Evolutionary conservation across 768 basidiomycete genomes (phyloP).

Genomic region (Trametes meyenii): DNA sequence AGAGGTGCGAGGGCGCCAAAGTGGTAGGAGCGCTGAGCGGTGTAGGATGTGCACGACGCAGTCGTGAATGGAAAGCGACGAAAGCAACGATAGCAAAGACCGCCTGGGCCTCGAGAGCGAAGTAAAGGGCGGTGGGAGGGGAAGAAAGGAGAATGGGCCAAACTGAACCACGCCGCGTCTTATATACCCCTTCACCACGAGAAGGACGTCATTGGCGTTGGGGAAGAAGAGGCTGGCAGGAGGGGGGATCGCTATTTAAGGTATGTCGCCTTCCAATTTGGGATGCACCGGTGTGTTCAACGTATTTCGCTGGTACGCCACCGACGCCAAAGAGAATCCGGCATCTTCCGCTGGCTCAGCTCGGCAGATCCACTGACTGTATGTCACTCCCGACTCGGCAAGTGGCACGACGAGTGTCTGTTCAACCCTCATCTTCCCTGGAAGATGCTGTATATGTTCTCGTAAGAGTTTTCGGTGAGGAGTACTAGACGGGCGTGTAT

Average conservation of each 20-base stretch:
- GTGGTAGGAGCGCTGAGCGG: slow-evolving; percentile 27
- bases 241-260: neutral
- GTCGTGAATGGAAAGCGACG: slow-evolving; percentile 29
- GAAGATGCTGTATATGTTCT: no score
- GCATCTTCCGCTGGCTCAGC: no score
- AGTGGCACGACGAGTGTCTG: no score
- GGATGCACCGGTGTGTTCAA: neutral
- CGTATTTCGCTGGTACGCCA: no score
- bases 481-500: no score
- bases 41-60: slow-evolving; percentile 25
- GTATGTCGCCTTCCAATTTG: slow-evolving; percentile 12
- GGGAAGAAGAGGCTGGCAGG: slow-evolving; percentile 3
- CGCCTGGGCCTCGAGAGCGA: slow-evolving; percentile 55
- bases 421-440: no score
- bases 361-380: no score
- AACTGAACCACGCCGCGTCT: slow-evolving; percentile 12
- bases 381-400: no score
- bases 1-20: slow-evolving; percentile 23
- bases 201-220: neutral
- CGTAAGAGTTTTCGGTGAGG: no score
- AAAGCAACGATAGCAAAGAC: slow-evolving; percentile 38
- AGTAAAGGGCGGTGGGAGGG: slow-evolving; percentile 34
- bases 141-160: slow-evolving; percentile 38
- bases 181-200: slow-evolving; percentile 24
- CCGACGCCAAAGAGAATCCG: neutral